Base-by-base conservation (phyloP, 2,329 filamentous ascomycete genomes). In the Fusarium coffeatum region DNA sequence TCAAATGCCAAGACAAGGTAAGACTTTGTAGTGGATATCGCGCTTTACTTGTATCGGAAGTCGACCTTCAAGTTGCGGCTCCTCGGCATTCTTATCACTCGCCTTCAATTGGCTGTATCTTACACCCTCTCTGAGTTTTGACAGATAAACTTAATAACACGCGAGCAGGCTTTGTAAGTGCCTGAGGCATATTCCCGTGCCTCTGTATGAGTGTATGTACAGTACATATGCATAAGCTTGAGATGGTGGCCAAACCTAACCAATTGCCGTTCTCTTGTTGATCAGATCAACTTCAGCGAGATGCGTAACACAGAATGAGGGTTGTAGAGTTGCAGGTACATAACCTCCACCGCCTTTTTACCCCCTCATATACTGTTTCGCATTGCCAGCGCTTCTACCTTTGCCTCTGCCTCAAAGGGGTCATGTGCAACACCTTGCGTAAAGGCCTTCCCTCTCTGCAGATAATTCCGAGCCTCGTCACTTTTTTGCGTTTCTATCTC, bases 31-130 rank as follows among this genome's bases (percentile, higher is more conserved):
- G 67, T 70, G 68, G 68, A 59, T 43, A 28, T 25, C 43, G 46
- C 59, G 48, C 68, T 57, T 68, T 71, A 68, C 68, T 68, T 71
- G 41, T 71, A 64, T 68, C 55, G 68, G 68, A 71, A 70, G 68
- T 70, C 66, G 56, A 67, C 54, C 58, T 64, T 69, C 68, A 69
- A 59, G 37, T 34, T 72, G 69, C 66, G 69, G 69, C 66, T 72
- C 66, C 69, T 60, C 48, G 59, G 53, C 56, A 48, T 59, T 46
- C 69, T 72, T 72, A 71, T 72, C 69, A 55, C 30, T 45, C n/a
- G 9, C 13, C 22, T 27, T 22, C 46, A 16, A 68, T 72, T 72
- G 69, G 69, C 22, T 37, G 22, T 50, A 20, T 46, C 45, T 53
- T 50, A 30, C 48, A 67, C 45, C 57, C 50, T 68, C 48, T 57